phyloP scores from a whole-genome alignment of 2,329 filamentous ascomycete genomes.

The Thelonectria blattea region DNA sequence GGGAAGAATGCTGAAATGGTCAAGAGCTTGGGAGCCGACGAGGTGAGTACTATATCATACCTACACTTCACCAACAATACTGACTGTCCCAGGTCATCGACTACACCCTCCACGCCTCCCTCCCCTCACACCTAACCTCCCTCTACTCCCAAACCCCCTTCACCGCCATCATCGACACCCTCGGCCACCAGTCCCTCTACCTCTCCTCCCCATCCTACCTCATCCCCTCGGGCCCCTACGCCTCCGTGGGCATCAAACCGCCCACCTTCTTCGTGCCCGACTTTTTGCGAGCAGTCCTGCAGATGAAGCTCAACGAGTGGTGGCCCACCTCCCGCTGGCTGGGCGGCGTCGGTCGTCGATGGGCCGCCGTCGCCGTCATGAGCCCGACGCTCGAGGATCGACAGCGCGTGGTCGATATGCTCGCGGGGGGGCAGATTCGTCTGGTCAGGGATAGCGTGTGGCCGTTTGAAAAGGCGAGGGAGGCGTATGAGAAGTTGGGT shows the following conservation, averaged over 20 bases:
- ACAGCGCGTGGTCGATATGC: conserved; percentile 42
- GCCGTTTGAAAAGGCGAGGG: conserved; percentile 44
- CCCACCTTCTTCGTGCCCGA: conserved; percentile 40
- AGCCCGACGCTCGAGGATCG: conserved; percentile 42
- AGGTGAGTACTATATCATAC: conserved; percentile 44
- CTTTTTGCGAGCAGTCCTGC: conserved; percentile 40
- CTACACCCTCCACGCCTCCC: conserved; percentile 45
- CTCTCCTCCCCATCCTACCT: conserved; percentile 47
- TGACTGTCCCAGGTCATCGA: conserved; percentile 46
- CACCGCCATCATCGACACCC: conserved; percentile 56
- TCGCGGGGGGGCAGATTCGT: conserved; percentile 43
- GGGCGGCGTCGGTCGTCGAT: conserved; percentile 47
- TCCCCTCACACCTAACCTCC: conserved; percentile 44
- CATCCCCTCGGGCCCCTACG: conserved; percentile 45
- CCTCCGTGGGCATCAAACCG: conserved; percentile 49
- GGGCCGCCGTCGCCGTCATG: conserved; percentile 44
- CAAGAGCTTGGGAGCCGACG: conserved; percentile 53
- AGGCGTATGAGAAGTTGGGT: conserved; percentile 45
- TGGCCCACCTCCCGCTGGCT: conserved; percentile 46
- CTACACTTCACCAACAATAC: conserved; percentile 26
- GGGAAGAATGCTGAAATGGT: conserved; percentile 54
- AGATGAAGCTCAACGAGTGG: conserved; percentile 48
- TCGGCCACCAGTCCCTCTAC: conserved; percentile 56
- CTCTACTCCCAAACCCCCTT: conserved; percentile 42
- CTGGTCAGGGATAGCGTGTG: conserved; percentile 47